Conservation (phyloP, 805 yeast genomes). For the Hanseniaspora valbyensis region DNA sequence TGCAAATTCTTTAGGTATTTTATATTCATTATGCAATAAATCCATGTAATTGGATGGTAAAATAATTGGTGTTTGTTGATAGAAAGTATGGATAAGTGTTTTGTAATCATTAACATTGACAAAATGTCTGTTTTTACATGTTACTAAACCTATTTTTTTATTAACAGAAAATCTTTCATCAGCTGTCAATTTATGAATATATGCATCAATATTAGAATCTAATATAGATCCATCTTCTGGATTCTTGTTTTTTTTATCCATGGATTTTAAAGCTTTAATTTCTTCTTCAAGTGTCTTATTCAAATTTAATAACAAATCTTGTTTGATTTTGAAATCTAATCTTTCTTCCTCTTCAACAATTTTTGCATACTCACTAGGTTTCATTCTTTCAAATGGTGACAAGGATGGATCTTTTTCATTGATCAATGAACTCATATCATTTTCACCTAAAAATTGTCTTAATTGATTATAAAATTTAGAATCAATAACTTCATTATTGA, state of each 20-base stretch:
- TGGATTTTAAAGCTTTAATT: background rate
- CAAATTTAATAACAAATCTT: no score
- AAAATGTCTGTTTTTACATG: constrained; percentile 55
- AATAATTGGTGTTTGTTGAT: constrained; percentile 52
- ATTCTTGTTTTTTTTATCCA: constrained; percentile 17
- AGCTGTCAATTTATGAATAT: constrained; percentile 20
- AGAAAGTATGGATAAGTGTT: constrained; percentile 41
- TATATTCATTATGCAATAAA: constrained; percentile 41
- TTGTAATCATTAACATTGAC: constrained; percentile 37
- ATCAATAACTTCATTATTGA: constrained; percentile 11
- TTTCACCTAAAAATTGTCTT: background rate
- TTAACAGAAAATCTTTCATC: constrained; percentile 31
- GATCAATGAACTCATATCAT: background rate
- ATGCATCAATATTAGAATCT: constrained; percentile 16
- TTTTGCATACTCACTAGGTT: constrained; percentile 13
- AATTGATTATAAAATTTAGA: background rate
- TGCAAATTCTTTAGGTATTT: constrained; percentile 28
- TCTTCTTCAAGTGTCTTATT: no score
- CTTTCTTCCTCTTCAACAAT: no score
- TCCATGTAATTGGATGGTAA: constrained; percentile 39
- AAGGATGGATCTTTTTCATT: background rate
- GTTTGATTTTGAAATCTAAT: no score
- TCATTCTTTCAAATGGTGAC: constrained; percentile 11
- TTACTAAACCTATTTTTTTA: constrained; percentile 31
- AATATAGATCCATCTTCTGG: constrained; percentile 15